Conservation (phyloP, 2,329 filamentous ascomycete species). For the Berkeleyomyces basicola region DNA sequence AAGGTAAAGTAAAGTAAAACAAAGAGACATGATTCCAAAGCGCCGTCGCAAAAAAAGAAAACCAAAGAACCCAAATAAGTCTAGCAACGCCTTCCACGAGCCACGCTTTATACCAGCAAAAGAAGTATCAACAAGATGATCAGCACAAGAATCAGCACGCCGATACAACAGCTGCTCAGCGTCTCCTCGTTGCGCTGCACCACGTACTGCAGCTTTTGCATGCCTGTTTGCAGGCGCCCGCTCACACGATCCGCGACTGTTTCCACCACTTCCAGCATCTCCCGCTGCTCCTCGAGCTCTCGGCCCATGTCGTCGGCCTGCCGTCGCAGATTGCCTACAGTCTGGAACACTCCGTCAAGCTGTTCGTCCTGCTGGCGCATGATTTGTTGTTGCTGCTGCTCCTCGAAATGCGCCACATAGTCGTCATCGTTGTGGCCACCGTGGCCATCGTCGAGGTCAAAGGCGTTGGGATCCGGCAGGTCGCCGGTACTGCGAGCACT, state of each 20-base stretch:
- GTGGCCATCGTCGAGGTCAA: conserved; percentile 33
- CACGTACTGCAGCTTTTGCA: conserved; percentile 73
- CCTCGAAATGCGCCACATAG: conserved; percentile 69
- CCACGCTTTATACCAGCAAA: conserved; percentile 33
- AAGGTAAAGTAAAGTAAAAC: background rate
- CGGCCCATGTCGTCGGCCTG: conserved; percentile 94
- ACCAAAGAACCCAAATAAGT: background rate
- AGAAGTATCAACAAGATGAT: conserved; percentile 75
- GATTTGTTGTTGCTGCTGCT: conserved; percentile 77
- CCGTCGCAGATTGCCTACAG: conserved; percentile 74
- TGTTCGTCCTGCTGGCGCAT: conserved; percentile 92
- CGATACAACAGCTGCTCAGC: conserved; percentile 81
- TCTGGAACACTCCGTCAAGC: conserved; percentile 80
- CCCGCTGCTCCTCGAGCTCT: conserved; percentile 85
- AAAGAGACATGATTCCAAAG: background rate
- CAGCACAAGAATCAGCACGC: conserved; percentile 69
- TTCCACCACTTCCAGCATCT: conserved; percentile 77
- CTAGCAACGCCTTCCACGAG: background rate
- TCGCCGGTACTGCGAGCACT: conserved; percentile 22
- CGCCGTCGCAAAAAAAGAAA: background rate
- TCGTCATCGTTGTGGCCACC: conserved; percentile 30
- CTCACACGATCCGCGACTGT: conserved; percentile 72
- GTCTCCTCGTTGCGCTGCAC: conserved; percentile 81
- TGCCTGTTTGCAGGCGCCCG: conserved; percentile 66
- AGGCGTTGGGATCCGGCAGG: conserved; percentile 36